A percentile compares a stretch with the other conserved stretches of the same genome.
Conservation (phyloP, 73 alveolate genomes). For the Breviolum minutum region DNA sequence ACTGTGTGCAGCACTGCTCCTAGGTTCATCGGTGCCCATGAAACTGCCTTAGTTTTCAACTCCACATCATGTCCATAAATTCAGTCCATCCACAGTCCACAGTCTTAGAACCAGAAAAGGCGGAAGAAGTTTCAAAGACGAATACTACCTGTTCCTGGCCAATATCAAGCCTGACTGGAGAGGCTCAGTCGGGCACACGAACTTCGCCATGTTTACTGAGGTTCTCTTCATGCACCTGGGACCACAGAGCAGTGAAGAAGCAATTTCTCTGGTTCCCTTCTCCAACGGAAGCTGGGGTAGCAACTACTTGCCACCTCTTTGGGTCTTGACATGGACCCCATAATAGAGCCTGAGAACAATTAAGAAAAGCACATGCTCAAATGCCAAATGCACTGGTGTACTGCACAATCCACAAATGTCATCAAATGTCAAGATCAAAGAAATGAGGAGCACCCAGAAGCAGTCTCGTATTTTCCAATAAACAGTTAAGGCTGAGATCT, state of each 20-base stretch:
- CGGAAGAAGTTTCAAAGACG: neutral
- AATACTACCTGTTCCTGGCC: no score
- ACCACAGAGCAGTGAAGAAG: no score
- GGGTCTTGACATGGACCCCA: slow-evolving; percentile 81
- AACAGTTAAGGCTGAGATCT: no score
- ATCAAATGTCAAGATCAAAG: neutral
- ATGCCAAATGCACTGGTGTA: neutral
- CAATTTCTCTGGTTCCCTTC: neutral
- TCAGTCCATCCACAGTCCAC: no score
- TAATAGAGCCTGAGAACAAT: slow-evolving; percentile 25
- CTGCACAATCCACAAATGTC: neutral
- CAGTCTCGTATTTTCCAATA: no score
- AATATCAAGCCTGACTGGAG: no score
- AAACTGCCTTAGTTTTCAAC: slow-evolving; percentile 22
- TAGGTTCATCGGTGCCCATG: slow-evolving; percentile 74
- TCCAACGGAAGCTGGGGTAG: neutral
- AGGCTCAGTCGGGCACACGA: neutral
- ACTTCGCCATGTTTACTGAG: slow-evolving; percentile 83
- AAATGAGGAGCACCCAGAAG: neutral
- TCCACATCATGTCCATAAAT: neutral
- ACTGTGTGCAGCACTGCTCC: slow-evolving; percentile 25
- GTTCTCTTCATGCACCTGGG: slow-evolving; percentile 68
- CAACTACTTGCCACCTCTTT: slow-evolving; percentile 63
- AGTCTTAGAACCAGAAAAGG: neutral
- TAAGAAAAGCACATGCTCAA: neutral